Conservation (phyloP, 352 stramenopile species). For the Saprolegnia diclina region DNA sequence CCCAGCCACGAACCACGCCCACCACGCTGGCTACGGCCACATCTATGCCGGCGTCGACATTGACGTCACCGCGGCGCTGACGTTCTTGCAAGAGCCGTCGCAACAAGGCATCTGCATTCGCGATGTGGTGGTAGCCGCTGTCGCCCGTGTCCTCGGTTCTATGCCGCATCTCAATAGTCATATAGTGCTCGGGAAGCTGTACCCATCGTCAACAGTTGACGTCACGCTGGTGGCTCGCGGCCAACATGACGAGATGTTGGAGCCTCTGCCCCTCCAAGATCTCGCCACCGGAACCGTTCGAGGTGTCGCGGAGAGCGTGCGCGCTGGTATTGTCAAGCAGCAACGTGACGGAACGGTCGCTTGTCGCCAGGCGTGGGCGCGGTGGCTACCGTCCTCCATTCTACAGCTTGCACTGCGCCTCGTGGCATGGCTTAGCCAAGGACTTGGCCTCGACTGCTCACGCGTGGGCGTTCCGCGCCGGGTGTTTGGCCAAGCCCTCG, state of each 20-base stretch:
- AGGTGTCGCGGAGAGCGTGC: constrained; percentile 48
- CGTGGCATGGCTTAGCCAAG: constrained; percentile 56
- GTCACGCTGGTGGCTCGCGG: constrained; percentile 25
- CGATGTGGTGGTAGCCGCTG: constrained; percentile 53
- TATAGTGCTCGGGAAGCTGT: constrained; percentile 65
- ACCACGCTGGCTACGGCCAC: constrained; percentile 50
- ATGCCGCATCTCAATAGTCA: constrained; percentile 64
- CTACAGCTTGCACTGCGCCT: constrained; percentile 53
- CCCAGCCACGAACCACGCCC: constrained; percentile 47
- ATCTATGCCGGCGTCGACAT: constrained; percentile 65
- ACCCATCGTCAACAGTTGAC: constrained; percentile 51
- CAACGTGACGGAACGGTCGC: too few species aligned
- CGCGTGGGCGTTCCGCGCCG: constrained; percentile 55
- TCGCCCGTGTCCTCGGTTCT: constrained; percentile 46
- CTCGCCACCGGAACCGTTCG: constrained; percentile 28
- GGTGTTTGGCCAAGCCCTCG: constrained; percentile 66
- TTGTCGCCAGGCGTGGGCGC: constrained; percentile 33
- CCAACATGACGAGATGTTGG: too few species aligned
- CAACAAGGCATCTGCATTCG: constrained; percentile 59
- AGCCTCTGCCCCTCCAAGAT: too few species aligned
- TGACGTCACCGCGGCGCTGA: constrained; percentile 54
- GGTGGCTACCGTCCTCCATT: constrained; percentile 45
- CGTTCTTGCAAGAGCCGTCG: constrained; percentile 48
- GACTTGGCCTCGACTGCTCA: constrained; percentile 46
- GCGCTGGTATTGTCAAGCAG: constrained; percentile 57